phyloP scores from a whole-genome alignment of 768 basidiomycete species.

The Kwoniella mangroviensis region DNA sequence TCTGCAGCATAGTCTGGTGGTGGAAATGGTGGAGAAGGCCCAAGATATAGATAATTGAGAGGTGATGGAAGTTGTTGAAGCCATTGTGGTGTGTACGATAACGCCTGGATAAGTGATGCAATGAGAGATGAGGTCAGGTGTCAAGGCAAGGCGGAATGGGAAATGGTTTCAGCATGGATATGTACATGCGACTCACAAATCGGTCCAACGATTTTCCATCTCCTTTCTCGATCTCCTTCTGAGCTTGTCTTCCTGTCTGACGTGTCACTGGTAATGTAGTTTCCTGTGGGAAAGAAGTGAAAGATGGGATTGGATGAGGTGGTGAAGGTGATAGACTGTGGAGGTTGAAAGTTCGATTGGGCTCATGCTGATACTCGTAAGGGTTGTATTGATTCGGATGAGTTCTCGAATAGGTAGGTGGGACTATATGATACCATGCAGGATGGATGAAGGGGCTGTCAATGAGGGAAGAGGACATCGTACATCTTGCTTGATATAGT shows the following conservation, averaged over 20 bases:
- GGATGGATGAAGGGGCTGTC: constrained; percentile 1
- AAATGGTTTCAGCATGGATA: not conserved
- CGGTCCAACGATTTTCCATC: not conserved
- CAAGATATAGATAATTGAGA: not conserved
- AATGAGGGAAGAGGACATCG: not conserved
- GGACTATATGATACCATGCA: constrained; percentile 8
- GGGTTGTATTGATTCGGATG: constrained; percentile 1
- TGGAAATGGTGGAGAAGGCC: constrained; percentile 23
- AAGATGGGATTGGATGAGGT: too few relatives aligned
- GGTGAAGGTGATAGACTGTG: too few relatives aligned
- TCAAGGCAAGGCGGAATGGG: not conserved
- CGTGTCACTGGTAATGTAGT: not conserved
- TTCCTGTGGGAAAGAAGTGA: too few relatives aligned
- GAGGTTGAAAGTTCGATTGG: not conserved
- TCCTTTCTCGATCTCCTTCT: not conserved
- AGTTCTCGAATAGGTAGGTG: not conserved
- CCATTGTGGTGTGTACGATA: constrained; percentile 34
- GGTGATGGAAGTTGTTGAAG: constrained; percentile 28
- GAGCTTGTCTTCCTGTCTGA: not conserved
- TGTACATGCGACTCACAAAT: not conserved
- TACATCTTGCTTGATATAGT: not conserved
- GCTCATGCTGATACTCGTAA: not conserved
- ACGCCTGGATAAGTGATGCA: constrained; percentile 22
- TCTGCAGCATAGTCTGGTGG: constrained; percentile 21
- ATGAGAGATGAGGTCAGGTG: not conserved